These are phyloP conservation scores for Thermomucor indicae-seudaticae DNA, from an alignment of 371 early-diverging fungal genomes.

Conservation along the genomic window DNA sequence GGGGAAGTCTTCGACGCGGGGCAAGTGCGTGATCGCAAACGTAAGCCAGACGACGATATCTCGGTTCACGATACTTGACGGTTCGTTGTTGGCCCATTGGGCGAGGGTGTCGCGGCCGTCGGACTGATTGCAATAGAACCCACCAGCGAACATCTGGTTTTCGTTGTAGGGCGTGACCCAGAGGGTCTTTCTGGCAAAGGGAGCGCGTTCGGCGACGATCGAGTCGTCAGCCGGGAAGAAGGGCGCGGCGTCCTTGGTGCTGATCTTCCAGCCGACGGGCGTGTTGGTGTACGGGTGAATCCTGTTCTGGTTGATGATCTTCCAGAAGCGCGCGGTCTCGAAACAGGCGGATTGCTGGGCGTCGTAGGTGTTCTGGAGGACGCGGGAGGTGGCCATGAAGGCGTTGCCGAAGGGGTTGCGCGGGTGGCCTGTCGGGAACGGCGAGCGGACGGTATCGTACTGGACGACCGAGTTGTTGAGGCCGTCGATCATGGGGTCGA, in stretches of 20 bases:
- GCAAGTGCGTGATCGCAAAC: constrained; percentile 50
- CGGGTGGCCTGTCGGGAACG: constrained; percentile 44
- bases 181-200: constrained; percentile 44
- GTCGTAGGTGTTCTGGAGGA: constrained; percentile 36
- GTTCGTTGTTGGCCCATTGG: constrained; percentile 30
- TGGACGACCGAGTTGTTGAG: constrained; percentile 36
- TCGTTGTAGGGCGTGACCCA: constrained; percentile 54
- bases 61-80: constrained; percentile 23
- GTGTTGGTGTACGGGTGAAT: constrained; percentile 41
- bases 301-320: constrained; percentile 38
- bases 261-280: constrained; percentile 47
- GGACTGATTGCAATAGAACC: constrained; percentile 51
- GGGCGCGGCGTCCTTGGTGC: constrained; percentile 27
- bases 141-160: constrained; percentile 49
- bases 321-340: constrained; percentile 44
- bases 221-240: constrained; percentile 42
- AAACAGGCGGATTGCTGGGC: constrained; percentile 23
- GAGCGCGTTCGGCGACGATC: constrained; percentile 44
- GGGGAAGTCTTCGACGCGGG: constrained; percentile 53
- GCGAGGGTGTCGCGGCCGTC: constrained; percentile 30
- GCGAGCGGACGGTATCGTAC: constrained; percentile 27
- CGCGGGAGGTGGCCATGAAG: constrained; percentile 25
- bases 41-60: constrained; percentile 53
- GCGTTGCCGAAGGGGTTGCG: constrained; percentile 43
- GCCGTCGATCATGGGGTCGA: constrained; percentile 55